Evolutionary conservation across 176 grass and related monocot genomes (phyloP), one percentile per base, ranked within the genome.

Genomic region (Musa itinerans): DNA sequence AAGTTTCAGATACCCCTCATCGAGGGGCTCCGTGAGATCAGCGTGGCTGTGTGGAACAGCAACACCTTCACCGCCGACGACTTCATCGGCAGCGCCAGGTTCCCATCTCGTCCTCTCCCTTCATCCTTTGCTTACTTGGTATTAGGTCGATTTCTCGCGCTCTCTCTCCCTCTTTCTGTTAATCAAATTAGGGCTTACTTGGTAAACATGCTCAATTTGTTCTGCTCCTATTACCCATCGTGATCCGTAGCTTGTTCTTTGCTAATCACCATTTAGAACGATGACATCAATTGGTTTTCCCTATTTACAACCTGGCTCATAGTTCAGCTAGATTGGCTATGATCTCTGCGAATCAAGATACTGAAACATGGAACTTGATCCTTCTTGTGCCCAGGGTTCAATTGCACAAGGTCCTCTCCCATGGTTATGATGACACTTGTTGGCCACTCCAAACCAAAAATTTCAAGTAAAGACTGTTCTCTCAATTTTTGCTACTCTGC

Each of bases 1-100:
- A 97, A 93, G 74, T 93, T 97, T 19, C 82, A 87, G 43, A 89
- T 93, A 71, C 90, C 88, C 16, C 83, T 97, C 25, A 74, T 97
- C 75, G 90, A 97, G 79, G 93, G 90, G 0, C 88, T 97, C 16
- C 88, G 88, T 48, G 93, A 97, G 70, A 25, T 97, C 50, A 85
- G 71, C 54, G 22, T 93, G 9, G 0, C 8, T 0, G 88, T 93
- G 21, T 93, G 82, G 86, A 97, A 97, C 66, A 93, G 93, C 79
- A 97, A 93, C 77, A 97, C 90, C 9, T 50, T 97, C 14, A 93
- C 20, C 53, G 19, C 19, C 54, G 93, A 97, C 74, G 83, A 93
- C 34, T 89, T 89, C 81, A 89, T 97, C 6, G 93, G 93, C 64
- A 85, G 52, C 63, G 80, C 90, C 64, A 93, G 86, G 93, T 97